Evolutionary conservation across 1,284 basidiomycete species (phyloP).

Genomic region (Volvariella volvacea): DNA sequence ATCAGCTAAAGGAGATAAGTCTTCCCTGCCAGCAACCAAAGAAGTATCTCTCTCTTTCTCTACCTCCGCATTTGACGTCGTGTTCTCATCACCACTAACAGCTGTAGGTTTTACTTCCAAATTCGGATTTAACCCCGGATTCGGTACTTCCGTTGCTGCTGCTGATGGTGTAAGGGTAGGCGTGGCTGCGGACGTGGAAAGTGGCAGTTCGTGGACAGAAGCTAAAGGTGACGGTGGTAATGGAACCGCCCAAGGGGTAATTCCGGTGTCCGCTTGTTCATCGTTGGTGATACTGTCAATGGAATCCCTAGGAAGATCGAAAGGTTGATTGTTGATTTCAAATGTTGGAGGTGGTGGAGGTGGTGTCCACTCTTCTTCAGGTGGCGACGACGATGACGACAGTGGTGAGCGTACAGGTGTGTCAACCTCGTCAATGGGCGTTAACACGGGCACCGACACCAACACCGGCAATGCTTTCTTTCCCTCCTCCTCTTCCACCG

Average conservation of each 20-base stretch:
- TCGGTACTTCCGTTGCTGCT: neutral
- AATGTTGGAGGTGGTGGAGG: slow-evolving; percentile 3
- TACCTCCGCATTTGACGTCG: too few species aligned
- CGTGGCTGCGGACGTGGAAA: slow-evolving; percentile 7
- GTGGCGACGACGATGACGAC: neutral
- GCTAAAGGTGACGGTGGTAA: slow-evolving; percentile 12
- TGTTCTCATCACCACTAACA: too few species aligned
- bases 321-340: slow-evolving; percentile 3
- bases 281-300: neutral
- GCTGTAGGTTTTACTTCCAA: too few species aligned
- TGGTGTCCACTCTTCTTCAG: neutral
- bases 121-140: too few species aligned
- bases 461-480: too few species aligned
- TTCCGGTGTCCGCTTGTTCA: neutral
- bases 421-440: slow-evolving; percentile 6
- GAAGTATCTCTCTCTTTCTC: too few species aligned
- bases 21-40: too few species aligned
- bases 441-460: neutral
- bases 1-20: too few species aligned
- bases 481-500: too few species aligned
- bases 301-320: slow-evolving; percentile 1
- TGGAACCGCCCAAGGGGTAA: slow-evolving; percentile 9
- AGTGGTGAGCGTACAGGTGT: slow-evolving; percentile 7
- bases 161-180: neutral
- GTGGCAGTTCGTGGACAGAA: slow-evolving; percentile 19